Percentiles rank a stretch among this genome's conserved stretches.
phyloP scores from a whole-genome alignment of 371 early-diverging fungal species.

The Umbelopsis sp. region DNA sequence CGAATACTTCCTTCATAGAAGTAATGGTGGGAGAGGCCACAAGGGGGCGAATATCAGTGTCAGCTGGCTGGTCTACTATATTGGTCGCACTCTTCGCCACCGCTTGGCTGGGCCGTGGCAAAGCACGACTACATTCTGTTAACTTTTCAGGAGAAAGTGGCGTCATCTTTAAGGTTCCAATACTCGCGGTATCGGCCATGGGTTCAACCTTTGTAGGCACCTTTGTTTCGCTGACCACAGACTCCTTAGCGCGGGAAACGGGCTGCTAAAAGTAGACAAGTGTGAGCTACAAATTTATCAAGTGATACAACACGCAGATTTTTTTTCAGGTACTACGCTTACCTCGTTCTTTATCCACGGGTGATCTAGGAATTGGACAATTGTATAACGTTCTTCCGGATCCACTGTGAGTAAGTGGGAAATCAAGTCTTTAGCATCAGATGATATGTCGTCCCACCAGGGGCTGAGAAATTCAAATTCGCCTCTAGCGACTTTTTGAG shows the following conservation, averaged over 20 bases:
- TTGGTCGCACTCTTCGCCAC: background rate
- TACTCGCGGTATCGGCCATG: constrained; percentile 22
- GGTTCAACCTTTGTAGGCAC: constrained; percentile 27
- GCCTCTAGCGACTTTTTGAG: constrained; percentile 78
- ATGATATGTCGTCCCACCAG: constrained; percentile 89
- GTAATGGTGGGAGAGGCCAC: constrained; percentile 51
- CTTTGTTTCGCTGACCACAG: constrained; percentile 23
- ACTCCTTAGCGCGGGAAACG: constrained; percentile 1
- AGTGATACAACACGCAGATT: background rate
- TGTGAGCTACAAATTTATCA: background rate
- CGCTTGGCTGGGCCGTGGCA: background rate
- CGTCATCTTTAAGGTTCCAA: constrained; percentile 32
- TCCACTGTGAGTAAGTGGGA: constrained; percentile 80
- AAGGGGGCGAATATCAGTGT: constrained; percentile 27
- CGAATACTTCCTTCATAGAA: constrained; percentile 61
- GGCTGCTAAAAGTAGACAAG: background rate
- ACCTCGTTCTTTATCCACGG: constrained; percentile 68
- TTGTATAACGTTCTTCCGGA: constrained; percentile 83
- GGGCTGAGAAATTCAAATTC: constrained; percentile 79
- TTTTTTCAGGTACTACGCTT: background rate
- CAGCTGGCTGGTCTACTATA: constrained; percentile 21
- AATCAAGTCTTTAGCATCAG: constrained; percentile 80
- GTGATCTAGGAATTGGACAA: constrained; percentile 78
- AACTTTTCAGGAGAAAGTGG: constrained; percentile 32
- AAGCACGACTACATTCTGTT: background rate